Evolutionary conservation across 1,139 yeast species (phyloP).

Genomic region (Pichia sp.): DNA sequence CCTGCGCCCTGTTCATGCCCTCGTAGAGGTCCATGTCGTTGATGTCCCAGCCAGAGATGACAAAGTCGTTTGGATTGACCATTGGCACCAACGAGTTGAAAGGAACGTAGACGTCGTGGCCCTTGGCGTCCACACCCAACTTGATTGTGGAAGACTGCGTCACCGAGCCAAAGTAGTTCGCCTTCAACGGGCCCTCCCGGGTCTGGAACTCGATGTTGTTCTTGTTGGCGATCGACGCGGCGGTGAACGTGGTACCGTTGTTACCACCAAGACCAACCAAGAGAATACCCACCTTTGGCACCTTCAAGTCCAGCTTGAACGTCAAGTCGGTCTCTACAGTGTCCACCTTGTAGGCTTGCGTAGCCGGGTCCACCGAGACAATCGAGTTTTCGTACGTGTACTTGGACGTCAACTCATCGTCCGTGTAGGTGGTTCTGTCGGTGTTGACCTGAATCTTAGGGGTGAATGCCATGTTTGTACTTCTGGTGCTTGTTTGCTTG

Average conservation of each 20-base stretch:
- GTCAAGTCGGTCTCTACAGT: slow-evolving; percentile 74
- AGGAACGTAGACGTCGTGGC: slow-evolving; percentile 89
- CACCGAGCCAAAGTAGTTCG: slow-evolving; percentile 94
- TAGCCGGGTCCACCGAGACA: slow-evolving; percentile 50
- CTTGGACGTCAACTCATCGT: slow-evolving; percentile 58
- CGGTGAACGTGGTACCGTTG: slow-evolving; percentile 88
- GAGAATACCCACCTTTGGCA: slow-evolving; percentile 85
- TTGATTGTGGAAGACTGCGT: slow-evolving; percentile 90
- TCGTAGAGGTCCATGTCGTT: slow-evolving; percentile 63
- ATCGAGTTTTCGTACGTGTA: slow-evolving; percentile 68
- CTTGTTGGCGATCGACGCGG: slow-evolving; percentile 83
- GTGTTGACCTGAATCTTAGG: slow-evolving; percentile 57
- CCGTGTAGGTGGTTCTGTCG: slow-evolving; percentile 56
- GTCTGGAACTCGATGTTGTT: slow-evolving; percentile 73
- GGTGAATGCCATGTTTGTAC: slow-evolving; percentile 18
- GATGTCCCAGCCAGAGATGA: slow-evolving; percentile 95
- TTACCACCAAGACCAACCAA: slow-evolving; percentile 96
- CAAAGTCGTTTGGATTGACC: slow-evolving; percentile 85
- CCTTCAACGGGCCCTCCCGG: slow-evolving; percentile 73
- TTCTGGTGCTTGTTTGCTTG: neutral
- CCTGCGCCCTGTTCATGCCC: slow-evolving; percentile 84
- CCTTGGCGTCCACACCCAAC: slow-evolving; percentile 77
- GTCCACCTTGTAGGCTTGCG: slow-evolving; percentile 49
- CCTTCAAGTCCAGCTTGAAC: slow-evolving; percentile 77
- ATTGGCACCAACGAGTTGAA: slow-evolving; percentile 86